Conservation (phyloP, 345 rosid species). For the Camelina sativa region DNA sequence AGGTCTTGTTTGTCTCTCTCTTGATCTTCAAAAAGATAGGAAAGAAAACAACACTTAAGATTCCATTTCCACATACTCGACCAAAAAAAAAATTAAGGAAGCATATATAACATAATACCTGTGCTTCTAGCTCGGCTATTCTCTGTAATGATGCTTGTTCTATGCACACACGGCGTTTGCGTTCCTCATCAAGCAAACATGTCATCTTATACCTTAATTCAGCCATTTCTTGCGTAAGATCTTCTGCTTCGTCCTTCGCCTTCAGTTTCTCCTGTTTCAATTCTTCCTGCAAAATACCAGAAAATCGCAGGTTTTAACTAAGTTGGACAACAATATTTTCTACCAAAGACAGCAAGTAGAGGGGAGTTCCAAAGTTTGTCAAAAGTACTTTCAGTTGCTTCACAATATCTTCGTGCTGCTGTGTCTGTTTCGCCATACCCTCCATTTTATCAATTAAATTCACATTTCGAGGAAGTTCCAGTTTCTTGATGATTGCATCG, state of each 20-base stretch:
- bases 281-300: constrained; percentile 49
- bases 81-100: neutral
- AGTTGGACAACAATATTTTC: neutral
- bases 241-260: constrained; percentile 93
- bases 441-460: constrained; percentile 47
- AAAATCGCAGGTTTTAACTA: constrained; percentile 3
- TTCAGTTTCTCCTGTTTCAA: constrained; percentile 72
- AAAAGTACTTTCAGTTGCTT: constrained; percentile 59
- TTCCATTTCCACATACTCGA: neutral
- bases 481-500: constrained; percentile 48
- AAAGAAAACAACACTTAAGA: neutral
- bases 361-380: neutral
- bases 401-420: constrained; percentile 60
- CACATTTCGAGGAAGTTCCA: constrained; percentile 41
- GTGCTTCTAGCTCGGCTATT: constrained; percentile 77
- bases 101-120: constrained; percentile 26
- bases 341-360: neutral
- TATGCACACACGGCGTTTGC: constrained; percentile 77
- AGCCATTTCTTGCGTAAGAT: constrained; percentile 95
- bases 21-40: constrained; percentile 37
- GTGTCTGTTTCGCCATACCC: constrained; percentile 60
- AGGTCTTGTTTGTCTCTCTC: constrained; percentile 31
- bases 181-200: constrained; percentile 84
- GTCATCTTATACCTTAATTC: constrained; percentile 90
- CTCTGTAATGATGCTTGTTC: constrained; percentile 84